Evolutionary conservation across 805 yeast species (phyloP), one percentile per base, ranked within the genome.

Genomic region (Lipomyces oligophaga): DNA sequence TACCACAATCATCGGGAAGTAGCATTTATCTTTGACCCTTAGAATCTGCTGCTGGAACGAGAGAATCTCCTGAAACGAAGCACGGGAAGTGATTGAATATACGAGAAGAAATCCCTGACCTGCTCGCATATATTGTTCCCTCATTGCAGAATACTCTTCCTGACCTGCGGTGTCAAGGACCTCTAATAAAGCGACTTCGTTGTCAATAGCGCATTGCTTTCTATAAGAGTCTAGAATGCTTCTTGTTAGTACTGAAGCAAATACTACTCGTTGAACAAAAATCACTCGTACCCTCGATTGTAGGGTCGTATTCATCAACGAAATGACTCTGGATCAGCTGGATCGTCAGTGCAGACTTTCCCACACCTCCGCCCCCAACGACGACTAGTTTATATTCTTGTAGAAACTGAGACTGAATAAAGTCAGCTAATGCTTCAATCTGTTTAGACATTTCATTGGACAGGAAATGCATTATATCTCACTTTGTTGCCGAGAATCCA

Each of bases 281-380:
- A 39, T 16, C 16, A 20, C 16, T 19, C 52, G 13, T 30, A 47
- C 58, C 58, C 68, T 93, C 98, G 62, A 93, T 93, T 8, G 98
- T 93, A 7, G 98, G 98, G 68, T 93, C 98, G 62, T 93, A 93
- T 65, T 93, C 98, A 66, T 89, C 96, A 26, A 90, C 95, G 63
- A 93, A 93, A 61, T 89, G 96, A 28, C 88, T 79, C 66, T 90
- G 97, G 45, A 93, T 88, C 62, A 93, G 76, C 67, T 93, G 95
- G 56, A 93, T 93, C 22, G 98, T 93, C 54, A 93, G 72, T 4
- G 98, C 97, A 20, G 95, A 83, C 67, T 93, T 93, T 69, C 98
- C 98, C 45, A 93, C 98, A 69, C 96, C 97, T 63, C 97, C 97
- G 32, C 97, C 97, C 46, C 97, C 98, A 46, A 90, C 96, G 36